phyloP scores from a whole-genome alignment of 78 protist genomes.

The Ministeria vibrans region DNA sequence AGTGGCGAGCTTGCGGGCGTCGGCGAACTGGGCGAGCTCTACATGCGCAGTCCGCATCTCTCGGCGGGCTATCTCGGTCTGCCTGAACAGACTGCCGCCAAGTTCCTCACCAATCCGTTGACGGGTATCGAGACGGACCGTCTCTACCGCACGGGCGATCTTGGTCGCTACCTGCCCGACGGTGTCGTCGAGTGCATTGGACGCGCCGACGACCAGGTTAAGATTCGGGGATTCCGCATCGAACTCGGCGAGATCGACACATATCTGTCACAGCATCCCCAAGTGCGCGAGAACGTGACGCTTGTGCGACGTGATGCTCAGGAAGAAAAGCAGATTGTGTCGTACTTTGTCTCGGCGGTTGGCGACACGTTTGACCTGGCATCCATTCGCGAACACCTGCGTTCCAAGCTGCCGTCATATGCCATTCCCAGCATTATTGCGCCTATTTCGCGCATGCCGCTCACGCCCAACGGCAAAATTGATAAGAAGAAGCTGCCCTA shows the following conservation, averaged over 20 bases:
- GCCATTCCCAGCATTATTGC: slow-evolving; percentile 15
- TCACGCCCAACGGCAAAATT: slow-evolving; percentile 67
- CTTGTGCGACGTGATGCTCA: slow-evolving; percentile 30
- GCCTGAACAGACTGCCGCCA: slow-evolving; percentile 29
- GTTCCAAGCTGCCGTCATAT: slow-evolving; percentile 40
- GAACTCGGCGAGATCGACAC: slow-evolving; percentile 65
- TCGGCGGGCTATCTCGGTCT: slow-evolving; percentile 42
- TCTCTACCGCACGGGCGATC: slow-evolving; percentile 61
- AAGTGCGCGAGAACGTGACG: slow-evolving; percentile 48
- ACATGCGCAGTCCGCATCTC: slow-evolving; percentile 46
- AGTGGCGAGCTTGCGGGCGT: slow-evolving; percentile 15
- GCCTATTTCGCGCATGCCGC: slow-evolving; percentile 38
- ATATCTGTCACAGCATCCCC: slow-evolving; percentile 2
- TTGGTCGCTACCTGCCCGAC: slow-evolving; percentile 51
- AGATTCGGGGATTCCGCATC: slow-evolving; percentile 69
- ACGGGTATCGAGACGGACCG: slow-evolving; percentile 10
- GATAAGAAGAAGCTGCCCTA: slow-evolving; percentile 27
- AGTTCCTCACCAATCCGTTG: slow-evolving; percentile 55
- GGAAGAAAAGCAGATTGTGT: slow-evolving; percentile 34
- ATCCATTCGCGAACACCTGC: slow-evolving; percentile 15
- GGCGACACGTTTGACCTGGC: background rate
- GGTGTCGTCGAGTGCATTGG: slow-evolving; percentile 64
- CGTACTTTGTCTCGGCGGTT: slow-evolving; percentile 40
- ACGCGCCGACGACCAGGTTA: slow-evolving; percentile 64
- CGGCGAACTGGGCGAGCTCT: slow-evolving; percentile 57